Evolutionary conservation across 73 alveolate genomes (phyloP).

Genomic region (Stentor roeselii): DNA sequence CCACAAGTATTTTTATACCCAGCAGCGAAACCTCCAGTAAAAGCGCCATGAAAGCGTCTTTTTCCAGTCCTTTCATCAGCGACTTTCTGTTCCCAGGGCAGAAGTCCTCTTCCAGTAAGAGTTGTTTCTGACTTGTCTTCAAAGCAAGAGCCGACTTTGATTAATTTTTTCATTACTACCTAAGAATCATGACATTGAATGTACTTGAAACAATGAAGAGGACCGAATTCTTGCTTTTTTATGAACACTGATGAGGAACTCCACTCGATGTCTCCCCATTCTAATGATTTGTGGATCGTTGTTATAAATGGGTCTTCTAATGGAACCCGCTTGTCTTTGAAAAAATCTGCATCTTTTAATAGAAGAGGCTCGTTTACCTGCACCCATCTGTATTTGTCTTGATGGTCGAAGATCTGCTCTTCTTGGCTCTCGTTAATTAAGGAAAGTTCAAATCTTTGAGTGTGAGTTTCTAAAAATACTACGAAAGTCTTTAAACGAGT

Average conservation of each 20-base stretch:
- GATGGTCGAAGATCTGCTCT: constrained; percentile 56
- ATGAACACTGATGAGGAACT: constrained; percentile 66
- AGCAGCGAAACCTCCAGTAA: constrained; percentile 73
- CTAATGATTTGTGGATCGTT: constrained; percentile 54
- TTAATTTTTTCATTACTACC: constrained; percentile 20
- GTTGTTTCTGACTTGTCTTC: constrained; percentile 18
- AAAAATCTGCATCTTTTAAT: constrained; percentile 4
- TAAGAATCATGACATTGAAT: constrained; percentile 29
- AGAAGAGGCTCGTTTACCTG: constrained; percentile 68
- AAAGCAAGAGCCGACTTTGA: constrained; percentile 18
- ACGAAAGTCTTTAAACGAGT: constrained; percentile 60
- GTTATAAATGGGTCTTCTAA: constrained; percentile 57
- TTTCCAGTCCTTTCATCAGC: constrained; percentile 55
- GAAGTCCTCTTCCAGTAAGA: constrained; percentile 20
- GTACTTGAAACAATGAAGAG: constrained; percentile 61
- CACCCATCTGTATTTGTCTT: constrained; percentile 57
- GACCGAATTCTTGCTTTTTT: constrained; percentile 51
- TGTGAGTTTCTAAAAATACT: constrained; percentile 71
- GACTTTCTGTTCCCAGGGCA: constrained; percentile 26
- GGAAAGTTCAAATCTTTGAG: constrained; percentile 74
- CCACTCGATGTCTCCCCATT: constrained; percentile 88
- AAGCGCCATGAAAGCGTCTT: constrained; percentile 66
- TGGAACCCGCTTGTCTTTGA: constrained; percentile 52
- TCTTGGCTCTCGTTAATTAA: constrained; percentile 41
- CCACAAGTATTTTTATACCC: constrained; percentile 66